A percentile compares a stretch with the other conserved stretches of the same genome.
Conservation (phyloP, 75 land plant genomes). For the Isoetes taiwanensis region DNA sequence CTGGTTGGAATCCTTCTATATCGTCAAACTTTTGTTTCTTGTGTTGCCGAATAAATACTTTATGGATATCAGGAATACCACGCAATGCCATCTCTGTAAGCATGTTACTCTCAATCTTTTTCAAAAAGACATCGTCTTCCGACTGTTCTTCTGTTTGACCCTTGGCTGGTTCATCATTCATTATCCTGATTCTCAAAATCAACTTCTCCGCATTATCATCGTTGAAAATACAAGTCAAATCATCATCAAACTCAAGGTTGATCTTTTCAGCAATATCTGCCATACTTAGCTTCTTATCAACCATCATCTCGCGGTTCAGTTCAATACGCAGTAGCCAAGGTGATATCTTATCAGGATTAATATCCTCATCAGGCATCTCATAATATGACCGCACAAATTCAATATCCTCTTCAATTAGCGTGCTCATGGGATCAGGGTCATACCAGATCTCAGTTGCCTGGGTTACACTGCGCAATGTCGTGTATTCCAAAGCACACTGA, state of each 20-base stretch:
- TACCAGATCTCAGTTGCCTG: constrained; percentile 97
- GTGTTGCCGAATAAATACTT: constrained; percentile 71
- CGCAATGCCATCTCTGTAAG: constrained; percentile 89
- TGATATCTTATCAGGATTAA: constrained; percentile 85
- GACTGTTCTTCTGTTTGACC: constrained; percentile 71
- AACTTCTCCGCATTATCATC: constrained; percentile 97
- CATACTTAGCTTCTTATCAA: constrained; percentile 96
- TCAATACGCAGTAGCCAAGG: constrained; percentile 97
- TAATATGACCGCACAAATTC: constrained; percentile 89
- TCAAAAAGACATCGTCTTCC: constrained; percentile 91
- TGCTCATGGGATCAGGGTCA: constrained; percentile 95
- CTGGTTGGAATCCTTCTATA: constrained; percentile 65
- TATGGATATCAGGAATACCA: constrained; percentile 91
- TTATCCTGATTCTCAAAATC: constrained; percentile 80
- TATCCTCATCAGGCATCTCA: constrained; percentile 96
- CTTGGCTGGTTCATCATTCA: constrained; percentile 92
- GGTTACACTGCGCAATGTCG: constrained; percentile 84
- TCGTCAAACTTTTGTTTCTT: constrained; percentile 74
- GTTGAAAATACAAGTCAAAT: constrained; percentile 93
- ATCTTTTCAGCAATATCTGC: constrained; percentile 96
- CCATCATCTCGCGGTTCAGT: constrained; percentile 98
- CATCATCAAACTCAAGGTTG: constrained; percentile 91
- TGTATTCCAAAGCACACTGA: constrained; percentile 92
- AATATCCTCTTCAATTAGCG: constrained; percentile 88
- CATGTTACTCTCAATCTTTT: constrained; percentile 95